Evolutionary conservation across 768 basidiomycete species (phyloP), one percentile per base, ranked within the genome.

Genomic region (Rhodocollybia butyracea): DNA sequence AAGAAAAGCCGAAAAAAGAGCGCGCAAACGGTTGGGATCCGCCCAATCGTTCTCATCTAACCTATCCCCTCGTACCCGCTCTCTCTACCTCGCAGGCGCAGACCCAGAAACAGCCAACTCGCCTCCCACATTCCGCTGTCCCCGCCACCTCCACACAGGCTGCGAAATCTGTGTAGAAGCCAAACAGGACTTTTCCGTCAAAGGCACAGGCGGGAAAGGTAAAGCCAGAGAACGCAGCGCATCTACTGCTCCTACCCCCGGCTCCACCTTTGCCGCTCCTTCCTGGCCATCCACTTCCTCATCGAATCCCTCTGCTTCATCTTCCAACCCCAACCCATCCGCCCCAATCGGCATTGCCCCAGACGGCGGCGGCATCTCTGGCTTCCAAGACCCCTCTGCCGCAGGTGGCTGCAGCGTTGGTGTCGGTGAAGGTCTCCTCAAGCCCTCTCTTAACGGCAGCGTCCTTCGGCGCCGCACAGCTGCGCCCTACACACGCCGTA

Each of bases 81-180:
- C 71, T 0, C 67, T 88, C 13, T 91, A 88, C 65, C 73, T 75
- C 58, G 78, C 74, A 4, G 87, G 88, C 42, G 77, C 82, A 3
- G 82, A 87, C 61, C 83, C 82, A 1, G 77, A 73, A 40, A 81
- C 83, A 0, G 79, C 83, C 5, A 85, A 84, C 65, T 80, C 84
- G 2, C 81, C 85, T 3, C 81, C 84, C 5, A 74, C 80, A 0
- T 73, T 83, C 63, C 82, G 86, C 40, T 91, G 89, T 62, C 83
- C 87, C 0, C 78, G 88, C 19, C 89, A 91, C 65, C 75, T 91
- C 1, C 82, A 86, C 60, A 83, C 82, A 5, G 81, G 80, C 31
- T 91, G 89, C 61, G 82, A 88, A 61, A 89, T 90, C 56, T 91
- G 89, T 61, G 81, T 87, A n/a, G 84, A 83, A 60, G 82, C 84